These are phyloP conservation scores for Xylariaceae sp. DNA, from an alignment of 2,329 filamentous ascomycete genomes.

Conservation along the genomic window DNA sequence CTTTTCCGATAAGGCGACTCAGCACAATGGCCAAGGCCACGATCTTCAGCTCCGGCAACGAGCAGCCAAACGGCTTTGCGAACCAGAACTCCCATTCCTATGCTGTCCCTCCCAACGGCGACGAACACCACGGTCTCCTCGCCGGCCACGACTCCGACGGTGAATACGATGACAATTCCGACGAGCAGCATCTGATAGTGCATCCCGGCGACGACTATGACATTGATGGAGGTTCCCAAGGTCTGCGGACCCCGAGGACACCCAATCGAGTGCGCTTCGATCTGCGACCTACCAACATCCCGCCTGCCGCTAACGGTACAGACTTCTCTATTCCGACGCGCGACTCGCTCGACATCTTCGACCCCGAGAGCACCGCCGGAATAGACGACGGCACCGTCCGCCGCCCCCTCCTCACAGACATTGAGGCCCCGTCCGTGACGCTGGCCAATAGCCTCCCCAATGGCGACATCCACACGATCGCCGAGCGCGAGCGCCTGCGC, in stretches of 20 bases:
- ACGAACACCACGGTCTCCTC: constrained; percentile 39
- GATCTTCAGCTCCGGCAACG: constrained; percentile 28
- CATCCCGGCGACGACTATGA: constrained; percentile 20
- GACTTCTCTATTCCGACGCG: constrained; percentile 9
- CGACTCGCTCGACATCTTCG: constrained; percentile 33
- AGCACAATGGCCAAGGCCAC: constrained; percentile 41
- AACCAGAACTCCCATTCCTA: constrained; percentile 11
- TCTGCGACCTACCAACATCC: constrained; percentile 33
- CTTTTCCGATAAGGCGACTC: constrained; percentile 37
- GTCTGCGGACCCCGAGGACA: constrained; percentile 46
- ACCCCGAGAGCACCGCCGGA: constrained; percentile 32
- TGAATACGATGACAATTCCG: constrained; percentile 10
- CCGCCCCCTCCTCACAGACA: constrained; percentile 64
- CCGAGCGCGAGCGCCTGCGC: constrained; percentile 52
- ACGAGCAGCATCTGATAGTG: constrained; percentile 26
- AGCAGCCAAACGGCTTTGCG: constrained; percentile 22
- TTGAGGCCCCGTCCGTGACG: constrained; percentile 64
- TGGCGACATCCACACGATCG: constrained; percentile 44
- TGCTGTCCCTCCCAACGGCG: constrained; percentile 28
- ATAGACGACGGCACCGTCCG: constrained; percentile 35
- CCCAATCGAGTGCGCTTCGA: constrained; percentile 63
- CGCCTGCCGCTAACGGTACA: constrained; percentile 26
- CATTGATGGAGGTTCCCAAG: constrained; percentile 9
- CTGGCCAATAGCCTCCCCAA: constrained; percentile 54
- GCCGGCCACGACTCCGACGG: constrained; percentile 28